A percentile compares a stretch with the other conserved stretches of the same genome.
Evolutionary conservation across 352 stramenopile species (phyloP).

Genomic region (Thraustochytrium striatum): DNA sequence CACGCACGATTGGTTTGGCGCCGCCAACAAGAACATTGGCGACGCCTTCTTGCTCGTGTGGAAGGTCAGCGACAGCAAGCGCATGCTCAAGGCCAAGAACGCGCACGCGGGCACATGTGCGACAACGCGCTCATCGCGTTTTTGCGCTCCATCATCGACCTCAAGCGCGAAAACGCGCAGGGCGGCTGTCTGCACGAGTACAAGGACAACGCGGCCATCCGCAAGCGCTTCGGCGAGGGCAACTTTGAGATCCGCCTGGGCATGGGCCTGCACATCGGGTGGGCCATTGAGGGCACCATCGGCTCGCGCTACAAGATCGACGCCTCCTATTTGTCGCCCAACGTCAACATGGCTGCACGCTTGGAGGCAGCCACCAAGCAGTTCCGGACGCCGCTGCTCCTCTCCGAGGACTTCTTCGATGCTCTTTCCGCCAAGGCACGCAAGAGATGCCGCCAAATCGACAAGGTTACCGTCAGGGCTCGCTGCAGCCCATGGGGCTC

Average conservation of each 20-base stretch:
- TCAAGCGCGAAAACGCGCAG: slow-evolving; percentile 66
- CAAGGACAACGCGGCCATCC: slow-evolving; percentile 71
- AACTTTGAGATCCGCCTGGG: slow-evolving; percentile 85
- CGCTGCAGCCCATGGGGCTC: slow-evolving; percentile 84
- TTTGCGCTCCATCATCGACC: slow-evolving; percentile 90
- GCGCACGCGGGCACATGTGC: slow-evolving; percentile 66
- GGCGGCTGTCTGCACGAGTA: slow-evolving; percentile 72
- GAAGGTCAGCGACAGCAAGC: slow-evolving; percentile 60
- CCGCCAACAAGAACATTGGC: slow-evolving; percentile 80
- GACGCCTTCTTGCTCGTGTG: slow-evolving; percentile 79
- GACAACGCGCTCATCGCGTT: slow-evolving; percentile 91
- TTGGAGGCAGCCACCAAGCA: slow-evolving; percentile 91
- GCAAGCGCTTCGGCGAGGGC: slow-evolving; percentile 69
- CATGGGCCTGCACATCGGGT: slow-evolving; percentile 95
- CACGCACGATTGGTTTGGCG: slow-evolving; percentile 63
- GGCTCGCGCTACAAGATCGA: slow-evolving; percentile 97
- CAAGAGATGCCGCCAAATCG: slow-evolving; percentile 82
- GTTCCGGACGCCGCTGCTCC: slow-evolving; percentile 87
- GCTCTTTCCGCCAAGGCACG: slow-evolving; percentile 78
- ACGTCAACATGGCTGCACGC: slow-evolving; percentile 94
- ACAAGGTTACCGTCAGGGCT: slow-evolving; percentile 92
- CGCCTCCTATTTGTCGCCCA: slow-evolving; percentile 92
- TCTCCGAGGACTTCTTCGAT: slow-evolving; percentile 90
- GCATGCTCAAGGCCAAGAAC: slow-evolving; percentile 18
- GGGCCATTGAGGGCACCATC: slow-evolving; percentile 96